Conservation (phyloP, 805 yeast genomes). For the Torulaspora maleeae region DNA sequence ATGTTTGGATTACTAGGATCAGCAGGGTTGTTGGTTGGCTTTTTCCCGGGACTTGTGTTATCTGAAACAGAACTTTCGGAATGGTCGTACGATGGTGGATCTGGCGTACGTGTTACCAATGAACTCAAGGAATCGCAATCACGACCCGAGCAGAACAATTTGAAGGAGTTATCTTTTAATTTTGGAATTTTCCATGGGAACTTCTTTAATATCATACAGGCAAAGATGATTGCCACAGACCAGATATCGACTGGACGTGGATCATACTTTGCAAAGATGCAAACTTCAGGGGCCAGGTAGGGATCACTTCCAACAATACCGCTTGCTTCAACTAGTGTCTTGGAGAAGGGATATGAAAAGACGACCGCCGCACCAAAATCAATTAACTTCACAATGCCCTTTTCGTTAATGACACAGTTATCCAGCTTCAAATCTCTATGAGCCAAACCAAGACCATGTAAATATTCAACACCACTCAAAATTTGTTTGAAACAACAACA, state of each 20-base stretch:
- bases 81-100: constrained; percentile 39
- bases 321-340: constrained; percentile 64
- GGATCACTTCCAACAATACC: constrained; percentile 91
- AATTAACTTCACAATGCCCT: constrained; percentile 84
- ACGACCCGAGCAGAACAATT: constrained; percentile 70
- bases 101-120: constrained; percentile 51
- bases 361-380: constrained; percentile 95
- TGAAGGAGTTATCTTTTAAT: constrained; percentile 73
- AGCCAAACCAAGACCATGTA: constrained; percentile 81
- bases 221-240: constrained; percentile 86
- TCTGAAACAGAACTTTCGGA: constrained; percentile 11
- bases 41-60: constrained; percentile 14
- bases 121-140: constrained; percentile 64
- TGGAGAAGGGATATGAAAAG: constrained; percentile 79
- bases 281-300: constrained; percentile 86
- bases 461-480: constrained; percentile 70
- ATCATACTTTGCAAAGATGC: constrained; percentile 75
- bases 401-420: constrained; percentile 78
- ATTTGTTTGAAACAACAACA: constrained; percentile 88
- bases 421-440: constrained; percentile 90
- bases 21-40: constrained; percentile 28
- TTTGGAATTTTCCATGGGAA: constrained; percentile 96
- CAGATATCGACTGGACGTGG: constrained; percentile 93
- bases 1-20: constrained; percentile 58
- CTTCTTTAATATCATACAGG: constrained; percentile 86